phyloP scores from a whole-genome alignment of 1,139 yeast species.

The Hemisphaericaspora lyxosophila region DNA sequence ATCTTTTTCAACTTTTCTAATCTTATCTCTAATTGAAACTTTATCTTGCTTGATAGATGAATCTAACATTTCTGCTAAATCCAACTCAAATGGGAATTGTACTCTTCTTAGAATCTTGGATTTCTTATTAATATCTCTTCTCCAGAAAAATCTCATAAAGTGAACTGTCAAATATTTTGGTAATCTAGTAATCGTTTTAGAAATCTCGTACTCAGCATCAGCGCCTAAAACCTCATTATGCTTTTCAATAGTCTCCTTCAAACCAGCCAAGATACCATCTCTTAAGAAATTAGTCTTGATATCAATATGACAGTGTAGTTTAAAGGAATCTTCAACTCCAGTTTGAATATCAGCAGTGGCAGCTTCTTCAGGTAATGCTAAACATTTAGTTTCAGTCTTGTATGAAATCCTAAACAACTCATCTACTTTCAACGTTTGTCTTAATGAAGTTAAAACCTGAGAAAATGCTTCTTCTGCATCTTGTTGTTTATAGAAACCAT shows the following conservation, averaged over 20 bases:
- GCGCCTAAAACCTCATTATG: slow-evolving; percentile 67
- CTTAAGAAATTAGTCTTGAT: slow-evolving; percentile 83
- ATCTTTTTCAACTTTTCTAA: slow-evolving; percentile 75
- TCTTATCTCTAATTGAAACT: slow-evolving; percentile 70
- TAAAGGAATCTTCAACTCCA: slow-evolving; percentile 51
- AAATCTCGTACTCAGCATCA: slow-evolving; percentile 68
- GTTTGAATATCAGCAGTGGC: slow-evolving; percentile 53
- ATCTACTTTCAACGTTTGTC: slow-evolving; percentile 50
- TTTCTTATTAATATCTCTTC: slow-evolving; percentile 85
- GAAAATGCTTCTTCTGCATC: slow-evolving; percentile 98
- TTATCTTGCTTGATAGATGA: slow-evolving; percentile 67
- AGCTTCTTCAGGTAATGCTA: slow-evolving; percentile 58
- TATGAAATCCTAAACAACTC: slow-evolving; percentile 65
- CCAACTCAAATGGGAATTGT: slow-evolving; percentile 90
- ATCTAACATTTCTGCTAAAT: slow-evolving; percentile 81
- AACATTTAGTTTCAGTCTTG: slow-evolving; percentile 58
- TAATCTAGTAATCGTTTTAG: slow-evolving; percentile 69
- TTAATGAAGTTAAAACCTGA: slow-evolving; percentile 61
- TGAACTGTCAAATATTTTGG: slow-evolving; percentile 90
- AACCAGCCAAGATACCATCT: slow-evolving; percentile 77
- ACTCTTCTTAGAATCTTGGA: slow-evolving; percentile 93
- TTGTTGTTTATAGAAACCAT: slow-evolving; percentile 85
- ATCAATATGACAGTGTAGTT: slow-evolving; percentile 86
- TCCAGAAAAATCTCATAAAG: slow-evolving; percentile 94
- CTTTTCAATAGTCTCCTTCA: slow-evolving; percentile 77